These are phyloP conservation scores for Penicillium manginii DNA, from an alignment of 495 filamentous ascomycete genomes.

Conservation along the genomic window DNA sequence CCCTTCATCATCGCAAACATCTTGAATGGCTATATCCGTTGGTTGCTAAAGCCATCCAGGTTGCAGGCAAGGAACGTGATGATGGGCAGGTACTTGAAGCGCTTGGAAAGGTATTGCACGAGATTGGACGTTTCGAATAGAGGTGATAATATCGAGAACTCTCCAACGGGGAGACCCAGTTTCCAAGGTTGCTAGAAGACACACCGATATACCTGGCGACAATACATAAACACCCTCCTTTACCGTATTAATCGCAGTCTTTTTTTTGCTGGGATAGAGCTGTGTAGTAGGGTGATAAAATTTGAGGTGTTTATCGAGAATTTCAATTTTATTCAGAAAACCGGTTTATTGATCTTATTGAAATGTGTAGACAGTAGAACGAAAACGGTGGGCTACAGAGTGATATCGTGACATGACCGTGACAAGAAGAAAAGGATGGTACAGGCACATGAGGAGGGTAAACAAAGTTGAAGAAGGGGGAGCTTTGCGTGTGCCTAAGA, in stretches of 20 bases:
- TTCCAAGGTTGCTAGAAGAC: background rate
- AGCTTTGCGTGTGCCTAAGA: slow-evolving; percentile 8
- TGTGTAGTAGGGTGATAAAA: too few species aligned
- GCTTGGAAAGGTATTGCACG: slow-evolving; percentile 67
- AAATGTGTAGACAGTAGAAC: slow-evolving; percentile 10
- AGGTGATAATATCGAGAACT: background rate
- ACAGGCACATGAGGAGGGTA: slow-evolving; percentile 10
- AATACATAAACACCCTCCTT: background rate
- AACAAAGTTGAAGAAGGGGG: slow-evolving; percentile 4
- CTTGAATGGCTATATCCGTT: slow-evolving; percentile 81
- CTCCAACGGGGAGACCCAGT: background rate
- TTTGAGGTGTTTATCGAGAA: background rate
- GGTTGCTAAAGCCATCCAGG: slow-evolving; percentile 68
- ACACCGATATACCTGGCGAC: background rate
- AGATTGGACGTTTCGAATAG: slow-evolving; percentile 55
- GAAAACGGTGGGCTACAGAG: slow-evolving; percentile 25
- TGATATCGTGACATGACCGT: slow-evolving; percentile 26
- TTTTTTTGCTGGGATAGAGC: too few species aligned
- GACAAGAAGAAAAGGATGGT: slow-evolving; percentile 12
- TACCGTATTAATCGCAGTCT: too few species aligned
- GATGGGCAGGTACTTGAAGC: slow-evolving; percentile 61
- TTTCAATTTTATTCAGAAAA: background rate
- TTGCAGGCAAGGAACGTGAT: slow-evolving; percentile 66
- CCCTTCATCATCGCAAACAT: slow-evolving; percentile 63
- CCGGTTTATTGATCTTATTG: slow-evolving; percentile 2